Percentiles rank a stretch among this genome's conserved stretches.
These are phyloP conservation scores for Hypoxylon subgilvum DNA, from an alignment of 495 filamentous ascomycete species.

Conservation along the genomic window DNA sequence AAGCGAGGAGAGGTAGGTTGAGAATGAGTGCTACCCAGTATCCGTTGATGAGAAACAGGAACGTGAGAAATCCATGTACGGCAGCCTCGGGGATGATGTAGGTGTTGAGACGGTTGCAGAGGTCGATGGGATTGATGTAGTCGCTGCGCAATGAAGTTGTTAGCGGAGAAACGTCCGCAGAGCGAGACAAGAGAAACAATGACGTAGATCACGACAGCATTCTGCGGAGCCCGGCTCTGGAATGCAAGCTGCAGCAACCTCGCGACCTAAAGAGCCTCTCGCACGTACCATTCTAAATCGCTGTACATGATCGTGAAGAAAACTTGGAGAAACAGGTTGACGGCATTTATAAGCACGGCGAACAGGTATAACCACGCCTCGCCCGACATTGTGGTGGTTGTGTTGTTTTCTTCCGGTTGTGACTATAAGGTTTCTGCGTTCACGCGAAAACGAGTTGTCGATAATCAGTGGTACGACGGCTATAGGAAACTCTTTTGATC, in stretches of 20 bases:
- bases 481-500: neutral
- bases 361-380: conserved; percentile 99
- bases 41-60: conserved; percentile 95
- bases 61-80: conserved; percentile 92
- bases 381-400: conserved; percentile 81
- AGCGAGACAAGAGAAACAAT: conserved; percentile 18
- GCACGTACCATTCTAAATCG: conserved; percentile 94
- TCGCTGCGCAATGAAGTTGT: conserved; percentile 64
- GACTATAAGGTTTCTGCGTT: neutral
- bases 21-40: conserved; percentile 95
- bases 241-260: neutral
- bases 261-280: neutral
- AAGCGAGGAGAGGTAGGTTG: conserved; percentile 89
- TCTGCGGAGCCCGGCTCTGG: conserved; percentile 10
- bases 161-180: conserved; percentile 22
- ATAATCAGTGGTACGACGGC: neutral
- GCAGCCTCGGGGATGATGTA: conserved; percentile 99
- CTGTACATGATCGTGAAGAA: conserved; percentile 99
- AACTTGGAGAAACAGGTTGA: conserved; percentile 99
- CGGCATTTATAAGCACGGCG: conserved; percentile 98
- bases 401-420: conserved; percentile 1
- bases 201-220: conserved; percentile 29
- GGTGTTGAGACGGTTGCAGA: conserved; percentile 99
- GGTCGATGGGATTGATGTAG: conserved; percentile 99
- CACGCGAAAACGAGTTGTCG: conserved; percentile 5